These are phyloP conservation scores for Nothophoma quercina DNA, from an alignment of 2,329 filamentous ascomycete species.

Conservation along the genomic window DNA sequence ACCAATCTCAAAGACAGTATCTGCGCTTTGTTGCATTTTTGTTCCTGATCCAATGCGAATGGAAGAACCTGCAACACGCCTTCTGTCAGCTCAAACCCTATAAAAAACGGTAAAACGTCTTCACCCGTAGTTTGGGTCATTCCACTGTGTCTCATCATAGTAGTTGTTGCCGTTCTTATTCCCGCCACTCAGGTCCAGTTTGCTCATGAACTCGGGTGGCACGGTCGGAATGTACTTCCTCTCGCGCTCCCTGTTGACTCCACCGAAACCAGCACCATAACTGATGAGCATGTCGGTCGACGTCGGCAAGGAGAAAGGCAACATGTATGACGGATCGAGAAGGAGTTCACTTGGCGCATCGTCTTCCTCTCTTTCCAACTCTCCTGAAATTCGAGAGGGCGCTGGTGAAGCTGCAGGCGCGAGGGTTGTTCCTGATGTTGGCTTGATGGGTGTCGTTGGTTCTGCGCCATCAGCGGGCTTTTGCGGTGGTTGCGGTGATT, in stretches of 20 bases:
- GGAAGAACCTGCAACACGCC: conserved; percentile 4
- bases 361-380: conserved; percentile 69
- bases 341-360: conserved; percentile 78
- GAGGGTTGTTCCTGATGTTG: conserved; percentile 28
- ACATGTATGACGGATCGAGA: conserved; percentile 86
- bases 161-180: conserved; percentile 39
- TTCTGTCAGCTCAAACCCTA: not conserved
- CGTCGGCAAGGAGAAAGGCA: conserved; percentile 94
- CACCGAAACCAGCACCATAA: conserved; percentile 93
- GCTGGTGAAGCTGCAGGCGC: conserved; percentile 40
- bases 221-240: conserved; percentile 96
- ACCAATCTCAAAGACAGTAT: not conserved
- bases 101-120: not conserved
- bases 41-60: conserved; percentile 3
- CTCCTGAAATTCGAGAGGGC: conserved; percentile 41
- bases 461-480: conserved; percentile 41
- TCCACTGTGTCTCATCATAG: conserved; percentile 44
- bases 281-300: conserved; percentile 97
- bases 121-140: conserved; percentile 46
- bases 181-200: conserved; percentile 70
- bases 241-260: conserved; percentile 88
- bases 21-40: not conserved
- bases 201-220: conserved; percentile 89
- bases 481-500: conserved; percentile 46
- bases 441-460: conserved; percentile 44